A percentile compares a stretch with the other conserved stretches of the same genome.
Evolutionary conservation across 2,329 filamentous ascomycete genomes (phyloP).

Genomic region (Metarhizium humberi): DNA sequence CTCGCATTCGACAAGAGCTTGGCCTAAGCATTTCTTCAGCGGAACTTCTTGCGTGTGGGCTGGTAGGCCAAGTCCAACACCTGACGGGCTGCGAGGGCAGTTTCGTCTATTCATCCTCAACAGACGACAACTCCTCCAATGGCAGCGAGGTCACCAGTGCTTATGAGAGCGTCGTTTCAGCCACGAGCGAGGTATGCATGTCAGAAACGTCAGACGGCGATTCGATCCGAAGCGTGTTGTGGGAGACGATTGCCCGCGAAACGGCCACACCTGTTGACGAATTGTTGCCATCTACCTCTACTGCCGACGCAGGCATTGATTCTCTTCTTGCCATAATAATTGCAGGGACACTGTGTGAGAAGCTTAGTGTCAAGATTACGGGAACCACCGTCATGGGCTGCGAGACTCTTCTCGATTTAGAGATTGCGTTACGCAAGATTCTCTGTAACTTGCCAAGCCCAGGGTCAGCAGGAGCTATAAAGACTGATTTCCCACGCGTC

Average conservation of each 20-base stretch:
- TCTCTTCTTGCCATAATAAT: constrained; percentile 11
- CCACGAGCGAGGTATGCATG: constrained; percentile 39
- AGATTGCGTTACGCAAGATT: constrained; percentile 7
- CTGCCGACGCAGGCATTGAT: constrained; percentile 13
- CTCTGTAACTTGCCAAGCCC: neutral
- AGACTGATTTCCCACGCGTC: neutral
- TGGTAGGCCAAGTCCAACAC: constrained; percentile 7
- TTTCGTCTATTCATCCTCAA: constrained; percentile 40
- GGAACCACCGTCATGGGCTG: constrained; percentile 2
- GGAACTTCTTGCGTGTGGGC: constrained; percentile 4
- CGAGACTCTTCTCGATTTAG: constrained; percentile 11
- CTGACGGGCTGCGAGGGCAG: neutral
- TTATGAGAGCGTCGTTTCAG: neutral
- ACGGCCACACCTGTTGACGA: constrained; percentile 11
- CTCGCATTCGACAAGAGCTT: constrained; percentile 44
- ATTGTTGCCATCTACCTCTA: constrained; percentile 8
- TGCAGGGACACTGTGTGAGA: constrained; percentile 16
- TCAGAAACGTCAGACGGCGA: constrained; percentile 9
- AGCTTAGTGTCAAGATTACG: constrained; percentile 10
- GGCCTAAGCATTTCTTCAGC: constrained; percentile 42
- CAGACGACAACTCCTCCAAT: constrained; percentile 45
- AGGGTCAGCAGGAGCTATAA: neutral
- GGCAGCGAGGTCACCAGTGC: constrained; percentile 42
- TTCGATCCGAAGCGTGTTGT: constrained; percentile 6
- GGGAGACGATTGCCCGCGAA: constrained; percentile 10